A percentile compares a stretch with the other conserved stretches of the same genome.
These are phyloP conservation scores for Yarrowia sp. DNA, from an alignment of 805 yeast genomes.

Conservation along the genomic window DNA sequence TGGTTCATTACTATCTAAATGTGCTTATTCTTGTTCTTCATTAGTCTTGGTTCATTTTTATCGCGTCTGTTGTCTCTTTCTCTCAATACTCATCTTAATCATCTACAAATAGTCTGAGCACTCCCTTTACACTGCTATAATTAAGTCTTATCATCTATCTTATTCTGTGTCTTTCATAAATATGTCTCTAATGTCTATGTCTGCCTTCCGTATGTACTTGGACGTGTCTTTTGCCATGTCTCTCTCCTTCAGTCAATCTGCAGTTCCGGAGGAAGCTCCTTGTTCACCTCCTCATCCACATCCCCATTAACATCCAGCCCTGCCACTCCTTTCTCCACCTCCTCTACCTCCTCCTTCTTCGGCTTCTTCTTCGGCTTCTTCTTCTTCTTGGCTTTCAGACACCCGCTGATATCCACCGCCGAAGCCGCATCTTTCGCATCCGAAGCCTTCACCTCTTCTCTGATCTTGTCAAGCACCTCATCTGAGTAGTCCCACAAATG, in stretches of 20 bases:
- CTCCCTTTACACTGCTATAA: too few relatives aligned
- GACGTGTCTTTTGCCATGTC: too few relatives aligned
- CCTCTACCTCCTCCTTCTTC: neutral
- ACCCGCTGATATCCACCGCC: neutral
- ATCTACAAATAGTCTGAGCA: too few relatives aligned
- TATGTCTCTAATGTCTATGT: too few relatives aligned
- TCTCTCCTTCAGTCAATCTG: neutral
- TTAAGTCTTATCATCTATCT: too few relatives aligned
- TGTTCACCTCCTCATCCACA: neutral
- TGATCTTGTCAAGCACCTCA: neutral
- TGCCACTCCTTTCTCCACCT: neutral
- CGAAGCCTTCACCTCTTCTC: neutral
- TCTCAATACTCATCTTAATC: too few relatives aligned
- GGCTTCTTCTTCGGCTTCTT: conserved; percentile 10
- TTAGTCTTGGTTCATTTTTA: too few relatives aligned
- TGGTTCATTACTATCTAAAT: too few relatives aligned
- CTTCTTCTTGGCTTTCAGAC: conserved; percentile 19
- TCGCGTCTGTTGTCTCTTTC: too few relatives aligned
- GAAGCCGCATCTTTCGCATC: neutral
- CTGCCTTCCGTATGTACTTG: too few relatives aligned
- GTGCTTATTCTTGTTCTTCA: too few relatives aligned
- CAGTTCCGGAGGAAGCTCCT: conserved; percentile 1
- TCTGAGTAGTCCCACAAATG: conserved; percentile 15
- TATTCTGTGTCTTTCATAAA: too few relatives aligned
- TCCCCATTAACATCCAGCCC: neutral